phyloP scores from a whole-genome alignment of 148 eudicot species.

The Fagopyrum esculentum region DNA sequence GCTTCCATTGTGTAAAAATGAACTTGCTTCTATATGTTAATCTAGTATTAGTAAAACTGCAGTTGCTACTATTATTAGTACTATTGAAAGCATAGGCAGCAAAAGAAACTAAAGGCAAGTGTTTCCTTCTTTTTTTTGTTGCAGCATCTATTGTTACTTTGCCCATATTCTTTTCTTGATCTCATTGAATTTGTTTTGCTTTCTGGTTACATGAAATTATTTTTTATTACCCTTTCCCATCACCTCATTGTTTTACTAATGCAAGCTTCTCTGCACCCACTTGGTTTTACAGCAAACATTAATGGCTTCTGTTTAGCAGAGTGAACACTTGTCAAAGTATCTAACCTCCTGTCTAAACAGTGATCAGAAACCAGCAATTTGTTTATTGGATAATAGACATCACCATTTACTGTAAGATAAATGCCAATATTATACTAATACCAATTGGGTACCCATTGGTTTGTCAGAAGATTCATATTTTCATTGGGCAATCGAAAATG shows the following conservation, averaged over 20 bases:
- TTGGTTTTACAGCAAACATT: background rate
- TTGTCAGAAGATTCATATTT: too few species aligned
- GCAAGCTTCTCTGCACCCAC: constrained; percentile 3
- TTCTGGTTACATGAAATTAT: background rate
- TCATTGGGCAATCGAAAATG: too few species aligned
- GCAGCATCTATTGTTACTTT: background rate
- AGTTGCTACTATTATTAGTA: background rate
- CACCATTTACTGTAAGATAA: background rate
- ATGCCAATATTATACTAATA: too few species aligned
- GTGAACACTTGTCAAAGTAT: background rate
- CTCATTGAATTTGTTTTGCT: background rate
- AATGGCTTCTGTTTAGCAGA: constrained; percentile 5
- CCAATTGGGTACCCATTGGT: too few species aligned
- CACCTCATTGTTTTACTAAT: background rate
- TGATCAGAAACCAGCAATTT: background rate
- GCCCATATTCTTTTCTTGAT: constrained; percentile 6
- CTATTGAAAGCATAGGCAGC: background rate
- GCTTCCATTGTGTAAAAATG: background rate
- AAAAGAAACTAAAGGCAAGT: background rate
- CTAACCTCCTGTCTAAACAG: background rate
- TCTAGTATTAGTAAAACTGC: constrained; percentile 1
- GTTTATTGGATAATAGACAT: background rate
- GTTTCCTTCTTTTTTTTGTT: background rate
- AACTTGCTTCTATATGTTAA: background rate
- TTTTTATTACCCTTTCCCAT: background rate